Percentiles rank a stretch among this genome's conserved stretches.
These are phyloP conservation scores for Kalaharituber pfeilii DNA, from an alignment of 2,329 filamentous ascomycete species.

Conservation along the genomic window DNA sequence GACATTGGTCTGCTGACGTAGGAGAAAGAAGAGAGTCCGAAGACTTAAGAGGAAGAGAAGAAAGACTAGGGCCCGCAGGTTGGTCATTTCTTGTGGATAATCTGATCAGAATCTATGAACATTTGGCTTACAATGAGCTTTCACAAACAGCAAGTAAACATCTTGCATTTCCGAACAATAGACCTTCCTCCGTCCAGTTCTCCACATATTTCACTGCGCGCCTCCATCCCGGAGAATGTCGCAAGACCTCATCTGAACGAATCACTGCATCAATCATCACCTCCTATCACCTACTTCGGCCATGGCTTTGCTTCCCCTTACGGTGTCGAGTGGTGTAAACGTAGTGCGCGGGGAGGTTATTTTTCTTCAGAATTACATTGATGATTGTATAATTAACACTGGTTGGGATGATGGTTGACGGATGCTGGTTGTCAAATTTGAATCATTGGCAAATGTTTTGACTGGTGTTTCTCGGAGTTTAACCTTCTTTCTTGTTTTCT, in stretches of 20 bases:
- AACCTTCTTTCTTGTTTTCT: no score
- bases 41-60: constrained; percentile 56
- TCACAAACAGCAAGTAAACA: constrained; percentile 35
- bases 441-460: no score
- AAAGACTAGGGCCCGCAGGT: constrained; percentile 53
- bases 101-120: background rate
- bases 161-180: constrained; percentile 24
- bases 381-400: no score
- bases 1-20: no score
- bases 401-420: no score
- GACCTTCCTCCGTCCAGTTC: background rate
- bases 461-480: no score
- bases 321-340: background rate
- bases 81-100: constrained; percentile 25
- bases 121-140: constrained; percentile 15
- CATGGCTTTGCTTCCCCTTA: background rate
- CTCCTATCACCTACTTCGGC: background rate
- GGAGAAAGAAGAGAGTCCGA: constrained; percentile 58
- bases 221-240: background rate
- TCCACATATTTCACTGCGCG: background rate
- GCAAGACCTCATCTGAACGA: background rate
- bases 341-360: background rate
- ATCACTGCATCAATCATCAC: background rate
- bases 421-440: no score
- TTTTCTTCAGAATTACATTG: no score